Base-by-base conservation (phyloP, 169 alveolate species). In the Plasmodium malariae region DNA sequence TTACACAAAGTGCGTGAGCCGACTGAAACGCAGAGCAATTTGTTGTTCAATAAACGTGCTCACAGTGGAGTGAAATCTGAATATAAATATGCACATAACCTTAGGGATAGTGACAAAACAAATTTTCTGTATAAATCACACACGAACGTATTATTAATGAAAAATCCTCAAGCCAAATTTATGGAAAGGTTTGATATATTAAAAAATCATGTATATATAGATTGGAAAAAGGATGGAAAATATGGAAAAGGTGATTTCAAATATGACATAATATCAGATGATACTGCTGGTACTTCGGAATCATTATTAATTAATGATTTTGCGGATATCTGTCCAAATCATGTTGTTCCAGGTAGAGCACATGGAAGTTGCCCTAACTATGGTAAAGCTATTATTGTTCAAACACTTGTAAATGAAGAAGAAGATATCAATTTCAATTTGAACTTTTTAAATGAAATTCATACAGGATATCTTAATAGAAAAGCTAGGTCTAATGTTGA, bases 281-380 rank as follows among this genome's bases (percentile, higher is more conserved):
- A 80, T 28, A 49, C 83, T 14, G 85, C 90, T 49, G 63, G 72
- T 49, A 49, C 72, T 19, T 26, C 21, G n/a, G 70, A 80, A 69
- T 80, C 90, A 21, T 51, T 80, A 49, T 80, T 80, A 49, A 3
- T 65, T 65, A 49, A 65, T 43, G n/a, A 67, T 51, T 24, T 5
- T 49, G 34, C 63, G 14, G 80, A 80, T 9, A 57, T 36, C 5
- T 80, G 90, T 51, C 90, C 90, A 54, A 80, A 80, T 67, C 90
- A 80, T 67, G 30, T 34, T 48, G 14, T 34, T 80, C 85, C 78
- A 51, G 90, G 90, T 34, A 80, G 83, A 17, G 90, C 90, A 34
- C 90, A 80, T 49, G 90, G 90, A 32, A 80, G 90, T 80, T 80
- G 90, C n/a, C 90, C 90, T 3, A 80, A 80, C 59, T 80, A 80